Evolutionary conservation across 805 yeast genomes (phyloP).

Genomic region (Candida alai): DNA sequence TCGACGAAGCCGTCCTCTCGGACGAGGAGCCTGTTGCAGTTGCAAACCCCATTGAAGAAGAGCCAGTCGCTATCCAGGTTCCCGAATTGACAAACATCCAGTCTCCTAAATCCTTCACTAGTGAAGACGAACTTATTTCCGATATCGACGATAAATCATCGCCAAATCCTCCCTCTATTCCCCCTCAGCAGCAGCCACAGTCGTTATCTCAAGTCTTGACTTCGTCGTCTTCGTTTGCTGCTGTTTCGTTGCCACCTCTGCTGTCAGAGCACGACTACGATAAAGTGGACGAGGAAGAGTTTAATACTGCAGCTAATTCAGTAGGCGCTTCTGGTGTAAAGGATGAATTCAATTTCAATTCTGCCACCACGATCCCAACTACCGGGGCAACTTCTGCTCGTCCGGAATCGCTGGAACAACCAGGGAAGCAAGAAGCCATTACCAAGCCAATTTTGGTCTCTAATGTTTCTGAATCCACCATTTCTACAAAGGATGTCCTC

Average conservation of each 20-base stretch:
- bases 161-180: constrained; percentile 4
- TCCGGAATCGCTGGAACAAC: too few relatives aligned
- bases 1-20: neutral
- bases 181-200: constrained; percentile 8
- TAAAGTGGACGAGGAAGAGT: constrained; percentile 13
- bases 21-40: constrained; percentile 1
- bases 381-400: neutral
- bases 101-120: constrained; percentile 6
- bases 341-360: constrained; percentile 4
- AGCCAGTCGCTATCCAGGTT: neutral
- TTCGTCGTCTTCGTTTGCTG: constrained; percentile 34
- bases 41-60: constrained; percentile 4
- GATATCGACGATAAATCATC: constrained; percentile 11
- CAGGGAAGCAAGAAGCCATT: constrained; percentile 53
- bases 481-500: constrained; percentile 5
- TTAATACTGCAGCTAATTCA: constrained; percentile 24
- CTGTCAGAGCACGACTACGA: constrained; percentile 8
- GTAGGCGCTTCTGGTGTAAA: constrained; percentile 11
- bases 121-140: constrained; percentile 10
- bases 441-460: constrained; percentile 55
- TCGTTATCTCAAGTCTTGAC: constrained; percentile 24
- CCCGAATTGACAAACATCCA: neutral
- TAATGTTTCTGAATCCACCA: constrained; percentile 34
- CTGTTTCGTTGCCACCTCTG: constrained; percentile 28
- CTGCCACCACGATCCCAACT: constrained; percentile 1